phyloP scores from a whole-genome alignment of 441 rosid species.

The Corymbia calophylla region DNA sequence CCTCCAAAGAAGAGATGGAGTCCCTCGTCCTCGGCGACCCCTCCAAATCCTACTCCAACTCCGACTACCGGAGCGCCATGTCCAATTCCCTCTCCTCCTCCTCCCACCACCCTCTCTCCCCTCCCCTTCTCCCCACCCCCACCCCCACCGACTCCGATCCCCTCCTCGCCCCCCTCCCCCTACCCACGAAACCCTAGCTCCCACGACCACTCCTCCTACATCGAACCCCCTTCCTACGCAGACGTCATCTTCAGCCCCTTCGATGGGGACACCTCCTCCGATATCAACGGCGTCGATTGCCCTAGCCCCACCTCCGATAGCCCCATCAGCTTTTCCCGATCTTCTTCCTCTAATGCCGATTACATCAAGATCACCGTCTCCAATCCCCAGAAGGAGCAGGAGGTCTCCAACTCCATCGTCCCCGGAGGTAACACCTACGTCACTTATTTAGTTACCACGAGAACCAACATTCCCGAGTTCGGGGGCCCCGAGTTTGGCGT shows the following conservation, averaged over 20 bases:
- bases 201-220: constrained; percentile 32
- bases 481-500: constrained; percentile 61
- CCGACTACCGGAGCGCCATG: constrained; percentile 54
- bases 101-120: constrained; percentile 49
- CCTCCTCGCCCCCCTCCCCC: constrained; percentile 25
- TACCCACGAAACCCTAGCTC: constrained; percentile 25
- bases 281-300: constrained; percentile 47
- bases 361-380: constrained; percentile 67
- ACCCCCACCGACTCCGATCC: constrained; percentile 65
- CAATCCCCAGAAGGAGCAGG: constrained; percentile 76
- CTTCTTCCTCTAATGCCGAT: constrained; percentile 45
- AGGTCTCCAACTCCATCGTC: constrained; percentile 60
- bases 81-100: constrained; percentile 26
- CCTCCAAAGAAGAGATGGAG: constrained; percentile 67
- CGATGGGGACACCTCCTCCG: constrained; percentile 37
- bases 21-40: constrained; percentile 51
- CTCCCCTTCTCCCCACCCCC: constrained; percentile 25
- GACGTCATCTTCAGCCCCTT: constrained; percentile 74
- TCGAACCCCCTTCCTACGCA: constrained; percentile 79
- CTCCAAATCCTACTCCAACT: constrained; percentile 31
- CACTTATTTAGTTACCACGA: constrained; percentile 67
- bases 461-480: constrained; percentile 62
- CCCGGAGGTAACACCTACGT: constrained; percentile 64
- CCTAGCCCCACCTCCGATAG: constrained; percentile 25
- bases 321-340: constrained; percentile 31